Evolutionary conservation across 129 eudicot genomes (phyloP).

Genomic region (Silybum marianum): DNA sequence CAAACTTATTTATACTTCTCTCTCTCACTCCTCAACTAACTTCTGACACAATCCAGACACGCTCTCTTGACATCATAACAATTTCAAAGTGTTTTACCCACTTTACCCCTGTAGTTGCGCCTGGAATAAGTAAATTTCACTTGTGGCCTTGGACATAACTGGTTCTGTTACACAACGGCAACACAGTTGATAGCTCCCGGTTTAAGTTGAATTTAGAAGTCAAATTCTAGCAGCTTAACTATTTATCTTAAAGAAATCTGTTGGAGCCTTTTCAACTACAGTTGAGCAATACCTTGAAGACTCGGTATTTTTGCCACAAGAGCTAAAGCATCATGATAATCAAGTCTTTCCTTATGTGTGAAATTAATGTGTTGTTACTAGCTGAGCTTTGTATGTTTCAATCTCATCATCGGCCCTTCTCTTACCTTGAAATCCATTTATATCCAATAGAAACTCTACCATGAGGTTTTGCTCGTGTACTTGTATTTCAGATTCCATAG

Average conservation of each 20-base stretch:
- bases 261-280: not conserved
- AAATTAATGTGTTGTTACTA: no score
- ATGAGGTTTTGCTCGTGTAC: not conserved
- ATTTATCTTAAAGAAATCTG: not conserved
- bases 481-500: not conserved
- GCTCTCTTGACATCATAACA: not conserved
- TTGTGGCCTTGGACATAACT: not conserved
- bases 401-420: not conserved
- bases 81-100: not conserved
- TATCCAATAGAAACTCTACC: not conserved
- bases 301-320: not conserved
- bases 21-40: not conserved
- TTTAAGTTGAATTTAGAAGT: not conserved
- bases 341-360: not conserved
- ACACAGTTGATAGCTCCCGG: not conserved
- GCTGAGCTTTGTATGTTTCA: no score
- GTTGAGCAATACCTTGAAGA: not conserved
- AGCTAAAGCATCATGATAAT: not conserved
- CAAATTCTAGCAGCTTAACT: not conserved
- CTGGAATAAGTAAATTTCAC: not conserved
- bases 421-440: not conserved
- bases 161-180: not conserved
- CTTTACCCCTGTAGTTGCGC: not conserved
- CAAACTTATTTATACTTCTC: not conserved
- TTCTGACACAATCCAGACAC: not conserved